These are phyloP conservation scores for Fraxinus angustifolia DNA, from an alignment of 305 asterid species.

Conservation along the genomic window DNA sequence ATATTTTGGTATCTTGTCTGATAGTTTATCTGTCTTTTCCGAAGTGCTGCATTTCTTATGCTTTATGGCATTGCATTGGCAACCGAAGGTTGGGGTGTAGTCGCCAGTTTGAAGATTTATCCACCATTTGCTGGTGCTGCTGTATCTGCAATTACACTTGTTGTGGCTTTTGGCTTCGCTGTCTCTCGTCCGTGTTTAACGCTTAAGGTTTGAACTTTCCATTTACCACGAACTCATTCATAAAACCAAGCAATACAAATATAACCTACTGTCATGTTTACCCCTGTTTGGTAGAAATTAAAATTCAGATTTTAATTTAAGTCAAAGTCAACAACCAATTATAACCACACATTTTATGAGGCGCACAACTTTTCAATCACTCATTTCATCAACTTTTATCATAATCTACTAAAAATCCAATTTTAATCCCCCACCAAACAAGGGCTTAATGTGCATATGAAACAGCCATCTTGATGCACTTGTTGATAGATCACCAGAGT, in stretches of 20 bases:
- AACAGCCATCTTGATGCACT: conserved; percentile 18
- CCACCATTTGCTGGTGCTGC: conserved; percentile 99
- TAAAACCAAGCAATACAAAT: conserved; percentile 7
- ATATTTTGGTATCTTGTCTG: conserved; percentile 21
- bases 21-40: conserved; percentile 26
- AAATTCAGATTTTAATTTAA: too few relatives aligned
- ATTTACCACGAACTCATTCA: conserved; percentile 22
- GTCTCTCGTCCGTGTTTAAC: conserved; percentile 98
- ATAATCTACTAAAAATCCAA: not conserved
- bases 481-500: conserved; percentile 15
- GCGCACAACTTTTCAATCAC: not conserved
- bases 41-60: conserved; percentile 92
- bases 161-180: conserved; percentile 96
- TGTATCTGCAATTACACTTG: conserved; percentile 95
- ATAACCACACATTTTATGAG: not conserved
- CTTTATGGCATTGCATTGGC: conserved; percentile 97
- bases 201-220: conserved; percentile 67
- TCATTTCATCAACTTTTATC: not conserved
- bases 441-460: not conserved
- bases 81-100: conserved; percentile 99
- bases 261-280: not conserved
- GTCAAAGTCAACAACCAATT: not conserved
- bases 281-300: not conserved
- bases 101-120: conserved; percentile 93
- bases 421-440: not conserved